Conservation (phyloP, 495 filamentous ascomycete genomes). For the Aspergillus bridgeri region DNA sequence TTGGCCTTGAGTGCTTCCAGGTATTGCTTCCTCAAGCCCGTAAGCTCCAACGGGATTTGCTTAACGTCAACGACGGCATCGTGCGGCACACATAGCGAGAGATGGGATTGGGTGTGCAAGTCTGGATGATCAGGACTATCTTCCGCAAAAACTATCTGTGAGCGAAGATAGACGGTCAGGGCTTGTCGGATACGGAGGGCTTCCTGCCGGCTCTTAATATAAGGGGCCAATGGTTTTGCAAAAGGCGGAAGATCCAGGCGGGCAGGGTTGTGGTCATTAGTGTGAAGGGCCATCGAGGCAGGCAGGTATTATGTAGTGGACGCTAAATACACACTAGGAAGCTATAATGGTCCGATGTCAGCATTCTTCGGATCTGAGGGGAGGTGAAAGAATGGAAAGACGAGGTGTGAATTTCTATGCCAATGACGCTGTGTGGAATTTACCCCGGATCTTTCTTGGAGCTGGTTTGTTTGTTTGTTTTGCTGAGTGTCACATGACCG, state of each 20-base stretch:
- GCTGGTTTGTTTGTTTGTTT: not conserved
- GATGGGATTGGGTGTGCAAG: conserved; percentile 28
- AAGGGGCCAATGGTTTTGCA: not conserved
- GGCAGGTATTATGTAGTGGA: not conserved
- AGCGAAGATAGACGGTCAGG: conserved; percentile 41
- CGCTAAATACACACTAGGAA: not conserved
- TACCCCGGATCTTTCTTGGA: too few species aligned
- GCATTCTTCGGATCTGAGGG: not conserved
- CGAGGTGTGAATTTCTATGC: not conserved
- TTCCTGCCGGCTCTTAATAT: conserved; percentile 30
- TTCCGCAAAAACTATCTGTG: conserved; percentile 34
- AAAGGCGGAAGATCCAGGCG: not conserved
- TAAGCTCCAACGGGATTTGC: conserved; percentile 35
- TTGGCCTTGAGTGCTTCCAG: conserved; percentile 58
- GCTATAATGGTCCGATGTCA: not conserved
- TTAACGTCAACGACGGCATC: conserved; percentile 36
- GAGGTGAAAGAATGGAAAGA: not conserved
- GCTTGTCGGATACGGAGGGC: conserved; percentile 44
- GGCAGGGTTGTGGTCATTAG: not conserved
- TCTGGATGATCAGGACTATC: conserved; percentile 24
- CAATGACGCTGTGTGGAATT: not conserved
- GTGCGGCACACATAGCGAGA: conserved; percentile 35
- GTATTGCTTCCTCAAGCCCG: conserved; percentile 48
- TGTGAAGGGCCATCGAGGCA: not conserved
- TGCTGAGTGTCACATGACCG: not conserved